phyloP scores from a whole-genome alignment of 768 basidiomycete species.

The Macrolepiota dolichaula region DNA sequence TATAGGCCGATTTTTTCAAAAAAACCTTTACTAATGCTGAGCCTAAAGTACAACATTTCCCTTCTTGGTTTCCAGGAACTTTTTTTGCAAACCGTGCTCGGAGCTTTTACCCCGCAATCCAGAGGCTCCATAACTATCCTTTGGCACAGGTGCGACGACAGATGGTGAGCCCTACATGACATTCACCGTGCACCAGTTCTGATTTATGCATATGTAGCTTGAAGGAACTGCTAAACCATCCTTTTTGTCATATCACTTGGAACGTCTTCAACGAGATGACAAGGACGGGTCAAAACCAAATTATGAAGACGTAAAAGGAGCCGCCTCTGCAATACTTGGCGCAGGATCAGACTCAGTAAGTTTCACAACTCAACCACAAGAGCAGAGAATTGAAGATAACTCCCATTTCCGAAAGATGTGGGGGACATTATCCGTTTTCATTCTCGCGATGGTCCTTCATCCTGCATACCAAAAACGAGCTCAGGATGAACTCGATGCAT shows the following conservation, averaged over 20 bases:
- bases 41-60: conserved; percentile 17
- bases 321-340: conserved; percentile 75
- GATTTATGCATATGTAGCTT: not conserved
- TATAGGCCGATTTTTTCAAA: too few relatives aligned
- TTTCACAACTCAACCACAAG: not conserved
- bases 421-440: conserved; percentile 52
- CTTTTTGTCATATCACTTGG: not conserved
- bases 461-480: conserved; percentile 56
- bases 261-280: not conserved
- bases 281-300: not conserved
- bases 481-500: conserved; percentile 61
- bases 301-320: conserved; percentile 49
- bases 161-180: too few relatives aligned
- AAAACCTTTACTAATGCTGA: not conserved
- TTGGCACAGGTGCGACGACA: conserved; percentile 14
- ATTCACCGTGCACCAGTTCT: too few relatives aligned
- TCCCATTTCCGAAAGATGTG: conserved; percentile 37
- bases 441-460: conserved; percentile 64
- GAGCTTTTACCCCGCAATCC: conserved; percentile 2
- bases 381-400: not conserved
- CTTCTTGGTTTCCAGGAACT: conserved; percentile 24
- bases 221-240: not conserved
- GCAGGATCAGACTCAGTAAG: conserved; percentile 62
- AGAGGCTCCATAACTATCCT: conserved; percentile 17
- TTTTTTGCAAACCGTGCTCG: conserved; percentile 17